These are phyloP conservation scores for Ogataea neopini DNA, from an alignment of 805 yeast genomes.

Conservation along the genomic window DNA sequence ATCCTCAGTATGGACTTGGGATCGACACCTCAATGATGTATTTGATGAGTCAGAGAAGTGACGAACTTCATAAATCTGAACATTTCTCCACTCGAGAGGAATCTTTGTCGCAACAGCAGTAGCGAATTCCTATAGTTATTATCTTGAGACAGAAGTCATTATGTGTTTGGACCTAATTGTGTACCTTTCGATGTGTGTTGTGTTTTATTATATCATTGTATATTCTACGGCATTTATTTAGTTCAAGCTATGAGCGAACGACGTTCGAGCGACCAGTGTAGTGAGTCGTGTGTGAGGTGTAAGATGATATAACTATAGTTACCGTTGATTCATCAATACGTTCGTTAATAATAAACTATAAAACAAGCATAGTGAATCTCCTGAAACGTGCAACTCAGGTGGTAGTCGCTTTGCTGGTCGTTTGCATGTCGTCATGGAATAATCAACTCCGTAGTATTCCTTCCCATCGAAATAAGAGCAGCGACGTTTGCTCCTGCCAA, in stretches of 20 bases:
- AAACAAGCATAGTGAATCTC: too few relatives aligned
- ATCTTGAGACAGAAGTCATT: too few relatives aligned
- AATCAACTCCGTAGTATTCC: conserved; percentile 28
- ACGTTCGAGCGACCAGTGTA: not conserved
- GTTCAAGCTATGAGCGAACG: too few relatives aligned
- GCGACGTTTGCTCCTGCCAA: conserved; percentile 53
- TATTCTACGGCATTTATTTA: conserved; percentile 5
- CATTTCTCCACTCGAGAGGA: not conserved
- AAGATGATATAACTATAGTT: too few relatives aligned
- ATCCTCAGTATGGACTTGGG: not conserved
- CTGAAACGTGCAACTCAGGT: too few relatives aligned
- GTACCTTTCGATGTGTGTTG: not conserved
- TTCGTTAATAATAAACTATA: too few relatives aligned
- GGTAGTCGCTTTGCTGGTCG: too few relatives aligned
- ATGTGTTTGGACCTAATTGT: not conserved
- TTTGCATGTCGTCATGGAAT: conserved; percentile 27
- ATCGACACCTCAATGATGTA: conserved; percentile 7
- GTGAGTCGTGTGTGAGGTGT: not conserved
- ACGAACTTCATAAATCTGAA: not conserved
- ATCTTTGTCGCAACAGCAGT: not conserved
- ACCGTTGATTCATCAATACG: too few relatives aligned
- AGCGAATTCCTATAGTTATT: too few relatives aligned
- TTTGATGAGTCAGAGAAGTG: conserved; percentile 3
- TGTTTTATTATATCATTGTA: conserved; percentile 6
- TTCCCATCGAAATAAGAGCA: conserved; percentile 37